Conservation (phyloP, 2,329 filamentous ascomycete genomes). For the Tolypocladium inflatum region DNA sequence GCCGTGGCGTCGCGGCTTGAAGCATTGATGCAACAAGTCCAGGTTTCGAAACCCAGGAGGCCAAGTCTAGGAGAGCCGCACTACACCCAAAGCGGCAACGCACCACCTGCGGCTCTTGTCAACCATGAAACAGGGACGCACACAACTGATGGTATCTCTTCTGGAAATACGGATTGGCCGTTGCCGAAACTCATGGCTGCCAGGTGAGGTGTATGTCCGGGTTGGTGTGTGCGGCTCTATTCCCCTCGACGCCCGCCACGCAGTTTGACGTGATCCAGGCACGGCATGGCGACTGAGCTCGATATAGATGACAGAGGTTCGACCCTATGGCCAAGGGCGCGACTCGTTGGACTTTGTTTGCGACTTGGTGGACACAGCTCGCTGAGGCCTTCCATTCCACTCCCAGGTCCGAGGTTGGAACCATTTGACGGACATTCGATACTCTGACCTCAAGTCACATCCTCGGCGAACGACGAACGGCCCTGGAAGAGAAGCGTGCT, state of each 20-base stretch:
- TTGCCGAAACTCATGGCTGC: background rate
- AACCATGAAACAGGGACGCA: background rate
- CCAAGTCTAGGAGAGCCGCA: slow-evolving; percentile 5
- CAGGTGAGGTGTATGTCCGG: background rate
- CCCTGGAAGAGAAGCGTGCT: background rate
- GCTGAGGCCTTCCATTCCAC: background rate
- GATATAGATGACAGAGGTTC: background rate
- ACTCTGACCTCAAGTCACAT: background rate
- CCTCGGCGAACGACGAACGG: background rate
- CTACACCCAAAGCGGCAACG: slow-evolving; percentile 1
- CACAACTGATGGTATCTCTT: background rate
- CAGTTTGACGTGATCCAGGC: background rate
- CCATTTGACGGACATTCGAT: background rate
- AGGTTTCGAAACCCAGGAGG: slow-evolving; percentile 29
- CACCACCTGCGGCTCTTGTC: background rate
- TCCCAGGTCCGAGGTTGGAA: background rate
- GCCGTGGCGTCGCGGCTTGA: slow-evolving; percentile 22
- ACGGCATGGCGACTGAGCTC: background rate
- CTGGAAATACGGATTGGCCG: background rate
- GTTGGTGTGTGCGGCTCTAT: background rate
- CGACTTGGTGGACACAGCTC: background rate
- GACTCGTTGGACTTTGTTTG: background rate
- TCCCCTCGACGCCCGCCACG: background rate
- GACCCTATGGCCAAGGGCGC: background rate
- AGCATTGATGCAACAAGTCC: slow-evolving; percentile 36